Conservation (phyloP, 2,329 filamentous ascomycete genomes). For the Boeremia lycopersici region DNA sequence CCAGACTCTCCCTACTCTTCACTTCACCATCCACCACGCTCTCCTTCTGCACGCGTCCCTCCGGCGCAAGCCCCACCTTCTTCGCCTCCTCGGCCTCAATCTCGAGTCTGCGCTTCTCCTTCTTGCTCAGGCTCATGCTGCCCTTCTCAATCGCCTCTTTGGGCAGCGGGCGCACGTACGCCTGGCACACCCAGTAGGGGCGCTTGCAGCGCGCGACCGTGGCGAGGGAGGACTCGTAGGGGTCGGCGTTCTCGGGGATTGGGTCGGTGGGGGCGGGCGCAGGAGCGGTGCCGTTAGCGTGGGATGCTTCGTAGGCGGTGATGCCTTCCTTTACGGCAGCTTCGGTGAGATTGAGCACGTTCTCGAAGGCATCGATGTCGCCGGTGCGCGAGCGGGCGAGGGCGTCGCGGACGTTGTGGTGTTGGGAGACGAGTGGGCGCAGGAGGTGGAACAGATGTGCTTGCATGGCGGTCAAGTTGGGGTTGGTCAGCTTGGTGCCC, state of each 20-base stretch:
- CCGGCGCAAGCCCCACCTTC: conserved; percentile 32
- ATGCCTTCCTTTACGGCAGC: conserved; percentile 74
- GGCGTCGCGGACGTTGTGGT: conserved; percentile 85
- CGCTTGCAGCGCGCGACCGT: conserved; percentile 74
- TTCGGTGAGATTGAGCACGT: conserved; percentile 77
- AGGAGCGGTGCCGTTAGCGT: conserved; percentile 1
- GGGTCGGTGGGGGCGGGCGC: neutral
- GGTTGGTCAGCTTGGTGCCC: conserved; percentile 57
- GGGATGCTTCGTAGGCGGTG: conserved; percentile 63
- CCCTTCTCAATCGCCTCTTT: conserved; percentile 86
- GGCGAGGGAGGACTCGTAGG: conserved; percentile 65
- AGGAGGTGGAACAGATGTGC: conserved; percentile 92
- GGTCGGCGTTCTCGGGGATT: conserved; percentile 27
- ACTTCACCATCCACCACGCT: conserved; percentile 22
- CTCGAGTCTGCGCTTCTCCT: conserved; percentile 53
- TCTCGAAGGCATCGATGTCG: conserved; percentile 78
- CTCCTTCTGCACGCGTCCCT: conserved; percentile 63
- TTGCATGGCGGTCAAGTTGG: conserved; percentile 82
- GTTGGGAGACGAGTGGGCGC: conserved; percentile 76
- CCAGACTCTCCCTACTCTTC: conserved; percentile 20
- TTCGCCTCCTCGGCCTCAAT: conserved; percentile 51
- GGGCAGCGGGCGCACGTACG: conserved; percentile 83
- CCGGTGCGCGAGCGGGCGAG: conserved; percentile 72
- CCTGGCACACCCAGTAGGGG: conserved; percentile 90
- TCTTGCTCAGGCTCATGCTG: conserved; percentile 75